Conservation (phyloP, 805 yeast species). For the Starmera dryadoides region DNA sequence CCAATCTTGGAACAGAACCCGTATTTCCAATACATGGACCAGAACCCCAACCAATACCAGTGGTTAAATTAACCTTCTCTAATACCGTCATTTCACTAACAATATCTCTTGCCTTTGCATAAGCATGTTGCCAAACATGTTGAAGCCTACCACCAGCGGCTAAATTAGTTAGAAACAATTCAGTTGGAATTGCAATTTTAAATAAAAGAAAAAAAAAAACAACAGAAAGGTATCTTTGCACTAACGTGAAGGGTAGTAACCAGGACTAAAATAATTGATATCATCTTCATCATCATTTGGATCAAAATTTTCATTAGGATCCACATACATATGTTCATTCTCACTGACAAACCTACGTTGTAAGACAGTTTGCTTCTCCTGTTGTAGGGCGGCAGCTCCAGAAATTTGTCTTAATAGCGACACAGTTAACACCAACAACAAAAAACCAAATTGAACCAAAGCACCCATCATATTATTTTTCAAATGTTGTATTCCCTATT, state of each 20-base stretch:
- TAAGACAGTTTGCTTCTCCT: conserved; percentile 1
- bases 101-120: conserved; percentile 44
- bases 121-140: conserved; percentile 51
- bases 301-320: conserved; percentile 11
- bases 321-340: conserved; percentile 15
- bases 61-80: conserved; percentile 56
- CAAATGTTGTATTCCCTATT: neutral
- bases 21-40: conserved; percentile 60
- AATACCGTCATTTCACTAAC: conserved; percentile 49
- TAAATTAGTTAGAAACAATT: neutral
- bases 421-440: neutral
- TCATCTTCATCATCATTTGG: conserved; percentile 10
- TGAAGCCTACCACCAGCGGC: conserved; percentile 42
- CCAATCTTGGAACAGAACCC: conserved; percentile 47
- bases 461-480: neutral
- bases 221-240: conserved; percentile 2
- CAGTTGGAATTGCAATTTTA: too few species aligned
- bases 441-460: neutral
- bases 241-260: conserved; percentile 19
- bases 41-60: conserved; percentile 58
- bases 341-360: conserved; percentile 8
- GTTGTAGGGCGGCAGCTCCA: neutral
- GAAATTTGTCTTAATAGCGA: neutral
- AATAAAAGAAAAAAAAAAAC: neutral
- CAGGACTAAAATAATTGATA: conserved; percentile 14